Base-by-base conservation (phyloP, 305 asterid species). In the Caryopteris hybrid region DNA sequence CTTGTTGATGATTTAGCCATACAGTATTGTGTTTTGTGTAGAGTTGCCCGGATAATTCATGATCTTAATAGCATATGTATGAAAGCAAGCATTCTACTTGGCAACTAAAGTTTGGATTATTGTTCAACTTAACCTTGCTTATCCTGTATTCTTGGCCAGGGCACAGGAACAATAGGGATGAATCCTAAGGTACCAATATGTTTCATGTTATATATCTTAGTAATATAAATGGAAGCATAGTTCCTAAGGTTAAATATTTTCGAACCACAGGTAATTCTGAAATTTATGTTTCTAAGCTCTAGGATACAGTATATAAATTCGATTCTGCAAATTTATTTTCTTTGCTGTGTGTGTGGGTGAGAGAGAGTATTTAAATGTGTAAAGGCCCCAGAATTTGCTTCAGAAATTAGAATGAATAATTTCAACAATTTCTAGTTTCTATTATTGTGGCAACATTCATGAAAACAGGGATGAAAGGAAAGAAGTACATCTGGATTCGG, bases 1-100 rank as follows among this genome's bases (percentile, higher is more conserved):
- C 47, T n/a, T 31, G 46, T 17, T 39, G 71, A 61, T 67, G 61
- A 56, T 63, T 21, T 61, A n/a, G 53, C 62, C 36, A 12, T 38
- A 21, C 27, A 38, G 29, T 39, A 41, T 38, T 42, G 54, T 25
- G 68, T 58, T 21, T 64, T 34, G 46, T 65, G 76, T 43, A 45
- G 17, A 61, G 68, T 46, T 46, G 55, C 34, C 29, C 3, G 42
- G 58, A 59, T 59, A 57, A 20, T 54, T 21, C 48, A 5, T 63
- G 34, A 51, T 31, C 50, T 42, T 31, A 57, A 23, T 36, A 10
- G 13, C 27, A 46, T 51, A 12, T 53, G 20, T 23, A 41, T 70
- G 69, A 60, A 56, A 73, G 5, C 58, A 50, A 60, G 38, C 12
- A 42, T 52, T 52, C 21, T 14, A 8, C 27, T 12, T 33, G 33